Percentiles rank a stretch among this genome's conserved stretches.
phyloP scores from a whole-genome alignment of 1,284 basidiomycete species.

The Moniliella sp. region DNA sequence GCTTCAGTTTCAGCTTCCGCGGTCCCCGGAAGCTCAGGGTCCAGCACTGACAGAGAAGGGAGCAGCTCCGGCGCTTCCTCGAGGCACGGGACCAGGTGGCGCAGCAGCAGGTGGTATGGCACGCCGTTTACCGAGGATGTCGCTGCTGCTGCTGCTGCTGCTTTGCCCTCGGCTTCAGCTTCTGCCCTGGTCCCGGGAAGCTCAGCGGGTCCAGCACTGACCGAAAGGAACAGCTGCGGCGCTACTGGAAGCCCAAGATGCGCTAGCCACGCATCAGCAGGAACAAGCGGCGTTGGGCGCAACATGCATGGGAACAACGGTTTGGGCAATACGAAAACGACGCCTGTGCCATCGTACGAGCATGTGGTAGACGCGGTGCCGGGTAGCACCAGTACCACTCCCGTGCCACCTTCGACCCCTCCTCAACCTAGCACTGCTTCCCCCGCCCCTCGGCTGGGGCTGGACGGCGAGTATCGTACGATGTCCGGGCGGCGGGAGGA shows the following conservation, averaged over 20 bases:
- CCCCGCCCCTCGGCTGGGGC: no score
- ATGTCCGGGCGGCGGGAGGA: no score
- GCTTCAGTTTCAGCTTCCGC: no score
- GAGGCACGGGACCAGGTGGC: constrained; percentile 3
- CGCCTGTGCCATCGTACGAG: constrained; percentile 2
- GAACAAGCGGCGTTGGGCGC: not conserved
- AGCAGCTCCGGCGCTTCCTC: constrained; percentile 3
- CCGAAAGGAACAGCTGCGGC: not conserved
- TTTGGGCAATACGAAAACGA: constrained; percentile 2
- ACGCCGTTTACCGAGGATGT: no score
- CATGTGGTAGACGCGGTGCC: not conserved
- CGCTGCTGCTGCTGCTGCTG: not conserved
- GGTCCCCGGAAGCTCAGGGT: no score
- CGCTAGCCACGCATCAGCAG: not conserved
- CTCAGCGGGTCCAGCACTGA: not conserved
- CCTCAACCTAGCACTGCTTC: no score
- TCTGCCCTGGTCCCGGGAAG: not conserved
- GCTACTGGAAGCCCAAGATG: not conserved
- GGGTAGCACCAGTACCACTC: no score
- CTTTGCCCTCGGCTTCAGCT: not conserved
- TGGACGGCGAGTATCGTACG: no score
- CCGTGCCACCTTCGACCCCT: no score
- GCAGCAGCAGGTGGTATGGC: no score
- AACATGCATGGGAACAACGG: not conserved
- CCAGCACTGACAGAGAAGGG: no score